These are phyloP conservation scores for Aspergillus niger DNA, from an alignment of 2,329 filamentous ascomycete genomes.

Conservation along the genomic window DNA sequence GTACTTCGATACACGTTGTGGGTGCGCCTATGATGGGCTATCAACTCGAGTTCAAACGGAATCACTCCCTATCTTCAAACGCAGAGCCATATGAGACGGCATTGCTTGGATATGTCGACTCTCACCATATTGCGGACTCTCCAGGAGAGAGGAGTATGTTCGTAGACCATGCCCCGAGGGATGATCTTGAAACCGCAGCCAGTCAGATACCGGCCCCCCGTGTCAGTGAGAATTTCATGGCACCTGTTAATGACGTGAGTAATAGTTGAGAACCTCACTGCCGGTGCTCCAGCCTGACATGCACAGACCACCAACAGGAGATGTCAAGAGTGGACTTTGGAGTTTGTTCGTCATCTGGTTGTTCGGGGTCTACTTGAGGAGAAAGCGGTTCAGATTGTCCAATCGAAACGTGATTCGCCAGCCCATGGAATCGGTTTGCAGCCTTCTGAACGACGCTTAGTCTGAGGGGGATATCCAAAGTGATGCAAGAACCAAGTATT, in stretches of 20 bases:
- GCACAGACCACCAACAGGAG: constrained; percentile 33
- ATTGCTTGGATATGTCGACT: constrained; percentile 27
- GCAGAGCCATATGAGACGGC: constrained; percentile 14
- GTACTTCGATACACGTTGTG: constrained; percentile 36
- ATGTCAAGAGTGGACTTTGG: constrained; percentile 40
- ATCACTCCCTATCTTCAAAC: constrained; percentile 21
- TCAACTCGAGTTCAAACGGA: constrained; percentile 33
- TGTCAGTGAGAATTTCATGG: constrained; percentile 37
- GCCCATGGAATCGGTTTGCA: constrained; percentile 31
- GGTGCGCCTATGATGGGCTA: constrained; percentile 37
- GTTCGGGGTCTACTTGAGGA: constrained; percentile 22
- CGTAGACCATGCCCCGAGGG: constrained; percentile 25
- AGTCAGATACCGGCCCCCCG: constrained; percentile 30
- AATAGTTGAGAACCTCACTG: neutral
- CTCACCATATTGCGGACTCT: constrained; percentile 24
- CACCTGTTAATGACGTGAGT: constrained; percentile 38
- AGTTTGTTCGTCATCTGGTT: constrained; percentile 32
- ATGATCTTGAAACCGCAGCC: constrained; percentile 32
- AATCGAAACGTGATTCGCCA: constrained; percentile 33
- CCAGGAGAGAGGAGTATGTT: neutral
- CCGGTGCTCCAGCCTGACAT: neutral
- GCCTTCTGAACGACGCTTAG: neutral
- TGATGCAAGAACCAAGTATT: neutral
- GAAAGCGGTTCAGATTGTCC: constrained; percentile 28
- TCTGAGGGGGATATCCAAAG: neutral